phyloP scores from a whole-genome alignment of 257 asterid genomes.

The Nicotiana otophora region DNA sequence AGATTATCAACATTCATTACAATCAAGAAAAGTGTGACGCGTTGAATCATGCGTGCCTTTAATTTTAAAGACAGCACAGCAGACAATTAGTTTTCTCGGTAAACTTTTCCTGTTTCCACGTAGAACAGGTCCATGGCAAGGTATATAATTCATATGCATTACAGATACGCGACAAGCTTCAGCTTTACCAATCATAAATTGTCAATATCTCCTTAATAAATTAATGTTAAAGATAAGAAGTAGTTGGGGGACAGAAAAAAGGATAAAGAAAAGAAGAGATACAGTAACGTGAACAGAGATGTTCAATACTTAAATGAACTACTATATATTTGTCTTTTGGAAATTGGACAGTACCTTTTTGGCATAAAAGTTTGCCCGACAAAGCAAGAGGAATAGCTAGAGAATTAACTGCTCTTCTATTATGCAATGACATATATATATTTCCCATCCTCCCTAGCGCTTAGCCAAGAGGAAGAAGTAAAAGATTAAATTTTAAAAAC shows the following conservation, averaged over 20 bases:
- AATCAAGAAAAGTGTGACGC: background rate
- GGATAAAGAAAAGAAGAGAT: background rate
- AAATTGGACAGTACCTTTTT: no score
- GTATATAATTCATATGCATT: background rate
- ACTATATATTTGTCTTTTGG: background rate
- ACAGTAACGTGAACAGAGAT: background rate
- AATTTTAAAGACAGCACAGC: background rate
- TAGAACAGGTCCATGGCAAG: background rate
- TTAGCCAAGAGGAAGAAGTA: background rate
- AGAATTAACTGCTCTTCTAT: background rate
- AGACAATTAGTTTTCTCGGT: background rate
- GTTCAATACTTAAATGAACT: background rate
- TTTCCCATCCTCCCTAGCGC: background rate
- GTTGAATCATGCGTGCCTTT: background rate
- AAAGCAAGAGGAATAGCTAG: background rate
- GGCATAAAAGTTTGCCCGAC: no score
- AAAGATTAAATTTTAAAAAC: background rate
- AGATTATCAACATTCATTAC: background rate
- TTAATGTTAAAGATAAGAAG: background rate
- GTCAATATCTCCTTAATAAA: background rate
- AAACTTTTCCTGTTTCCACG: background rate
- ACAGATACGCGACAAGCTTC: background rate
- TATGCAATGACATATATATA: background rate
- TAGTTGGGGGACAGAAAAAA: background rate
- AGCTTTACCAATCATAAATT: background rate